Base-by-base conservation (phyloP, 768 basidiomycete genomes). In the Amanita thiersii region DNA sequence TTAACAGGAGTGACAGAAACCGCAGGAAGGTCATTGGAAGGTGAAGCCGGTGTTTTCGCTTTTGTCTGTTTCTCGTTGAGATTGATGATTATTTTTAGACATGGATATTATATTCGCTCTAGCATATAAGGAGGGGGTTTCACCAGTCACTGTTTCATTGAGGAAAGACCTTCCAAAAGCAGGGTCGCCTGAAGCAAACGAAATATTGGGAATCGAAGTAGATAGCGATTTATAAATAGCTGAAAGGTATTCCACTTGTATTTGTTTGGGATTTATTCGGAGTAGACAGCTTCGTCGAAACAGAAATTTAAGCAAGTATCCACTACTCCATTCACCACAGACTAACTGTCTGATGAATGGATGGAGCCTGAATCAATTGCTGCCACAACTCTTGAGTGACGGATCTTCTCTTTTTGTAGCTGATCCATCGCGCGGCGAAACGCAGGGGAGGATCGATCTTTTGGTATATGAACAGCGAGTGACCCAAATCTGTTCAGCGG, bases 21-120 rank as follows among this genome's bases (percentile, higher is more conserved):
- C 2, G 69, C 75, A 12, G 73, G 75, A 18, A 69, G 74, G 31
- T 77, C 75, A 0, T 55, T 78, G 11, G 76, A 78, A 60, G 75
- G 63, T 60, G 7, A 28, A n/a, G n/a, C n/a, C n/a, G n/a, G n/a
- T n/a, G n/a, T n/a, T n/a, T n/a, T n/a, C n/a, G n/a, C n/a, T n/a
- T n/a, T n/a, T n/a, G n/a, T n/a, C n/a, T n/a, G n/a, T n/a, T n/a
- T n/a, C n/a, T n/a, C n/a, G n/a, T n/a, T n/a, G n/a, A n/a, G n/a
- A n/a, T 32, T 39, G 11, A 39, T 42, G 19, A 41, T 28, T 14
- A 24, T 17, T 26, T 21, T 45, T 37, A 63, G 63, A 73, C 35
- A 70, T 68, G 68, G 69, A 73, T 43, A 63, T 69, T 14, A 52
- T 72, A 20, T 71, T 71, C 50, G 70, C 68, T 1, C 49, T 71